A percentile compares a stretch with the other conserved stretches of the same genome.
Conservation (phyloP, 2,329 filamentous ascomycete species). For the Fusarium tupiense region DNA sequence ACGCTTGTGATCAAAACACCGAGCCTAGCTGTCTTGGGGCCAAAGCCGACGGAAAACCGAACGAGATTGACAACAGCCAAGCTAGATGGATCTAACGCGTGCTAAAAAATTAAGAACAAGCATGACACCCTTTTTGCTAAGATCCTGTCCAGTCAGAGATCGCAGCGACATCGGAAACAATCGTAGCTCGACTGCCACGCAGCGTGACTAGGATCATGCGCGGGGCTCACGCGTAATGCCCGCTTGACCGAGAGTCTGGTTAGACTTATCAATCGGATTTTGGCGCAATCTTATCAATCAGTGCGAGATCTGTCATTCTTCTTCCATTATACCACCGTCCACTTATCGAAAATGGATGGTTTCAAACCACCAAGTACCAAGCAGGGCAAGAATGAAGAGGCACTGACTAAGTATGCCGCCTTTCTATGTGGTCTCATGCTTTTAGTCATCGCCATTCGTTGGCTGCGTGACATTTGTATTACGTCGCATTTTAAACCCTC, state of each 20-base stretch:
- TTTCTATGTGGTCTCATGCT: background rate
- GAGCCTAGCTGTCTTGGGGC: background rate
- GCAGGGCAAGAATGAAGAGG: constrained; percentile 1
- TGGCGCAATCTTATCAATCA: background rate
- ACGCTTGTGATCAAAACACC: background rate
- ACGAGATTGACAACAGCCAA: background rate
- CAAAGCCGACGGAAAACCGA: background rate
- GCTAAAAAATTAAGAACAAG: background rate
- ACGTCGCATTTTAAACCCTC: background rate
- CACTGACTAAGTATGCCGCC: background rate
- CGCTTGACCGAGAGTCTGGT: background rate
- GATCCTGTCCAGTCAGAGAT: background rate
- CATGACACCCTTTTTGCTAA: background rate
- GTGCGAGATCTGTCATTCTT: background rate
- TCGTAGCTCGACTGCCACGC: background rate
- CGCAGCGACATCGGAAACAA: background rate
- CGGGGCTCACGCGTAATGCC: background rate
- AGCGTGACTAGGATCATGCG: background rate
- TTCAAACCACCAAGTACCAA: background rate
- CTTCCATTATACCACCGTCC: background rate
- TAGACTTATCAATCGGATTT: background rate
- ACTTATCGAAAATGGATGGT: background rate
- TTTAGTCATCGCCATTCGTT: background rate
- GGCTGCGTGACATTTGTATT: background rate
- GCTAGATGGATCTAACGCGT: background rate